These are phyloP conservation scores for Paecilomyces sp. DNA, from an alignment of 2,329 filamentous ascomycete genomes.

Conservation along the genomic window DNA sequence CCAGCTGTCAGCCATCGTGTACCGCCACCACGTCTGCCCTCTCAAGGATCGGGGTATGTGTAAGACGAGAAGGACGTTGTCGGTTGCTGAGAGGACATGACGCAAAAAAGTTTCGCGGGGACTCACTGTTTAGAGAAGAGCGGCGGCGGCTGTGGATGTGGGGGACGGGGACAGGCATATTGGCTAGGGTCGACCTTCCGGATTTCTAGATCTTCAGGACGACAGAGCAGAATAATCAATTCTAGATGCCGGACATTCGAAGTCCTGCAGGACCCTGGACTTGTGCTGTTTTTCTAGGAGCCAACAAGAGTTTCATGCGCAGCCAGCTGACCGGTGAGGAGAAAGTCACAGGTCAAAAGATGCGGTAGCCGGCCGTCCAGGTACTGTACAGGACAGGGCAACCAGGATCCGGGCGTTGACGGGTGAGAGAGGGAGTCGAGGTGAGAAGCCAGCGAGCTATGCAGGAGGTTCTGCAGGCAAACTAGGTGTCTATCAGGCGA, in stretches of 20 bases:
- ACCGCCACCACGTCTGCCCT: not conserved
- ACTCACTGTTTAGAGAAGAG: slow-evolving; percentile 32
- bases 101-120: slow-evolving; percentile 1
- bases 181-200: not conserved
- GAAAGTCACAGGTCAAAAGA: not conserved
- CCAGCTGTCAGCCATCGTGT: slow-evolving; percentile 9
- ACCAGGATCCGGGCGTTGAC: not conserved
- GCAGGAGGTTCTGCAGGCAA: not conserved
- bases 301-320: not conserved
- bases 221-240: not conserved
- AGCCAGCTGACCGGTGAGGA: not conserved
- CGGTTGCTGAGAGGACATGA: not conserved
- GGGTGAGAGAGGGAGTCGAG: not conserved
- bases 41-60: not conserved
- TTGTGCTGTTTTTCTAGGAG: not conserved
- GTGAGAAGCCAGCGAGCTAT: not conserved
- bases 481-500: not conserved
- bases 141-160: slow-evolving; percentile 27
- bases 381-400: no score
- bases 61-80: not conserved
- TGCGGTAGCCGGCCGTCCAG: not conserved
- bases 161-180: slow-evolving; percentile 25
- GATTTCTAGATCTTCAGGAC: not conserved
- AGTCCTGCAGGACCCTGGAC: not conserved
- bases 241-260: not conserved